phyloP scores from a whole-genome alignment of 805 yeast genomes.

The Teunomyces stri region DNA sequence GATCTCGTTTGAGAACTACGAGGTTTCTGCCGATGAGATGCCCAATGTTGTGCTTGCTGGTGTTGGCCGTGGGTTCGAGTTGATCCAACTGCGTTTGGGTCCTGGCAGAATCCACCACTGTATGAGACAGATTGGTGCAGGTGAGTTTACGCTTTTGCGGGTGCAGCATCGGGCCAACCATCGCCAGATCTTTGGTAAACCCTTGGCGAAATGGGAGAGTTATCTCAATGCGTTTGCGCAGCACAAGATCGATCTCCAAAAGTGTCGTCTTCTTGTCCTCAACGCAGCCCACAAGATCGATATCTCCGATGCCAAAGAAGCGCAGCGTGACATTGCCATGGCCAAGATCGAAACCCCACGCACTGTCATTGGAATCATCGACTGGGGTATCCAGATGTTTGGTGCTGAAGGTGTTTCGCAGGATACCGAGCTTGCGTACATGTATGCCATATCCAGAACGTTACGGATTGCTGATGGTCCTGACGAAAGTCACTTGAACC shows the following conservation, averaged over 20 bases:
- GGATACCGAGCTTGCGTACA: conserved; percentile 55
- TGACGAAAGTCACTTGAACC: conserved; percentile 61
- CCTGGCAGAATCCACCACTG: conserved; percentile 74
- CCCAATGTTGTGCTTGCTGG: conserved; percentile 41
- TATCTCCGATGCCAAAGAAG: conserved; percentile 50
- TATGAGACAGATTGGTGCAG: conserved; percentile 62
- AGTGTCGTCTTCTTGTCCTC: conserved; percentile 52
- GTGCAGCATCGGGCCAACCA: conserved; percentile 51
- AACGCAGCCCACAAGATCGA: conserved; percentile 64
- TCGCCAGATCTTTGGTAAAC: conserved; percentile 52
- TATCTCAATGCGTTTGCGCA: conserved; percentile 51
- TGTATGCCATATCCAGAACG: conserved; percentile 52
- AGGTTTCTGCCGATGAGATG: conserved; percentile 44
- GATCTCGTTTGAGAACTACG: conserved; percentile 48
- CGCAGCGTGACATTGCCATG: conserved; percentile 55
- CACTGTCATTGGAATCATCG: conserved; percentile 48
- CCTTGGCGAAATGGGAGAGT: conserved; percentile 49
- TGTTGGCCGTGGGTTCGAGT: conserved; percentile 57
- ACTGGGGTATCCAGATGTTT: conserved; percentile 62
- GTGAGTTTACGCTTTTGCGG: conserved; percentile 51
- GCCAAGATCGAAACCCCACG: conserved; percentile 65
- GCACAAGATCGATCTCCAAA: conserved; percentile 51
- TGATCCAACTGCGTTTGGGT: conserved; percentile 63
- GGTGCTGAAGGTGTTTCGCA: conserved; percentile 67
- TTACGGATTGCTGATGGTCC: conserved; percentile 69